phyloP scores from a whole-genome alignment of 2,329 filamentous ascomycete genomes.

The Fusarium sp. region DNA sequence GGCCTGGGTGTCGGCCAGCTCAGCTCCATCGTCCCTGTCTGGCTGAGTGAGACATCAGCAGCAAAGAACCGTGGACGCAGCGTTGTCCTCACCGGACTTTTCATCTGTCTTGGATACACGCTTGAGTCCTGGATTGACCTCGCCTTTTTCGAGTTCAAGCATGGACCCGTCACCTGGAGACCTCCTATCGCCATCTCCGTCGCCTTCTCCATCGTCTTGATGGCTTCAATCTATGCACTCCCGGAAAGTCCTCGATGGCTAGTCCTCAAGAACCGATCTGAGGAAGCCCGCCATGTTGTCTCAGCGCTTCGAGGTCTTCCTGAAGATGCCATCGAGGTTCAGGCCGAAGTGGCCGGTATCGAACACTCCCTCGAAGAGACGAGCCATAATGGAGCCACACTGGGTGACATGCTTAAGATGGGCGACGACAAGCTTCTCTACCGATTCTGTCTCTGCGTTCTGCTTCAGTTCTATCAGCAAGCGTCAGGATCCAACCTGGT shows the following conservation, averaged over 20 bases:
- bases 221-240: slow-evolving; percentile 49
- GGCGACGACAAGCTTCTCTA: slow-evolving; percentile 63
- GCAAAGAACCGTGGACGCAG: slow-evolving; percentile 62
- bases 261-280: slow-evolving; percentile 47
- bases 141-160: slow-evolving; percentile 51
- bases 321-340: slow-evolving; percentile 51
- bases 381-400: slow-evolving; percentile 48
- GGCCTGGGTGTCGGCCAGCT: slow-evolving; percentile 66
- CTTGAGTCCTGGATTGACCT: slow-evolving; percentile 60
- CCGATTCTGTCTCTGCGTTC: slow-evolving; percentile 51
- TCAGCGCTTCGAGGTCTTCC: slow-evolving; percentile 54
- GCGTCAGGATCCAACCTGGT: slow-evolving; percentile 45
- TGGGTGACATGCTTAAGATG: slow-evolving; percentile 60
- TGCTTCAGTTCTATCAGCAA: slow-evolving; percentile 49
- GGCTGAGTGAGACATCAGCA: slow-evolving; percentile 64
- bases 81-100: slow-evolving; percentile 62
- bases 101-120: slow-evolving; percentile 56
- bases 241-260: slow-evolving; percentile 54
- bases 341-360: slow-evolving; percentile 59
- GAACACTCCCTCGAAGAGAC: slow-evolving; percentile 61
- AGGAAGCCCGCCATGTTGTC: slow-evolving; percentile 49
- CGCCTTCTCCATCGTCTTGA: slow-evolving; percentile 47
- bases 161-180: slow-evolving; percentile 50
- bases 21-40: slow-evolving; percentile 64
- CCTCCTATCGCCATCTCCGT: slow-evolving; percentile 52